Base-by-base conservation (phyloP, 2,329 filamentous ascomycete genomes). In the Stemphylium lycopersici region DNA sequence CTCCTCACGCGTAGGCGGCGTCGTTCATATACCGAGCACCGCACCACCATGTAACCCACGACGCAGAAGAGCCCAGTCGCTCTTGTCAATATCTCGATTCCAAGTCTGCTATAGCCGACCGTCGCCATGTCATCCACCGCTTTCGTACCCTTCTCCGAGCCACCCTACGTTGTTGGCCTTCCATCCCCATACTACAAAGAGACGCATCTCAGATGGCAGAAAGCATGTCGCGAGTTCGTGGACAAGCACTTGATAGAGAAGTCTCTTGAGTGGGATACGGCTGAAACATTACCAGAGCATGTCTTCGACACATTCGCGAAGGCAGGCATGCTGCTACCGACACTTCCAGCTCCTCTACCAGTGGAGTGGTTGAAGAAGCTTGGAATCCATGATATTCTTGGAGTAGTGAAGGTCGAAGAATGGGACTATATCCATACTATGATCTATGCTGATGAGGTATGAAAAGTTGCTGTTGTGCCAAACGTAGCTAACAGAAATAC, bases 101-200 rank as follows among this genome's bases (percentile, higher is more conserved):
- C 24, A 6, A 26, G 2, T 26, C 7, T 26, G 7, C 7, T 26
- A 26, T 26, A 26, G 24, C 26, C 18, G 42, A n/a, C 24, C 41
- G 15, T 40, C 56, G 62, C 42, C n/a, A 74, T 73, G 70, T 66
- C 68, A 6, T 62, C 70, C 18, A 65, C 59, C 11, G 63, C 70
- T 37, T 62, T 71, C 48, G 53, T 90, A 22, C 89, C 89, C 45
- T 90, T 91, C 76, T 86, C 87, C 4, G 89, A 92, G 65, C 89
- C 89, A 1, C 83, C 88, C 1, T 91, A 87, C 77, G 81, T 91
- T 41, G 80, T 80, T 63, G 88, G 88, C 47, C 79, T 90, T 2
- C 89, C 89, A 0, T 89, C 87, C 0, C 85, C 89, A 11, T 89
- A 90, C 77, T 90, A 89, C 77, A 87, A 83, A 20, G 79, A 83